Base-by-base conservation (phyloP, 352 stramenopile genomes). In the Phytophthora citricola region DNA sequence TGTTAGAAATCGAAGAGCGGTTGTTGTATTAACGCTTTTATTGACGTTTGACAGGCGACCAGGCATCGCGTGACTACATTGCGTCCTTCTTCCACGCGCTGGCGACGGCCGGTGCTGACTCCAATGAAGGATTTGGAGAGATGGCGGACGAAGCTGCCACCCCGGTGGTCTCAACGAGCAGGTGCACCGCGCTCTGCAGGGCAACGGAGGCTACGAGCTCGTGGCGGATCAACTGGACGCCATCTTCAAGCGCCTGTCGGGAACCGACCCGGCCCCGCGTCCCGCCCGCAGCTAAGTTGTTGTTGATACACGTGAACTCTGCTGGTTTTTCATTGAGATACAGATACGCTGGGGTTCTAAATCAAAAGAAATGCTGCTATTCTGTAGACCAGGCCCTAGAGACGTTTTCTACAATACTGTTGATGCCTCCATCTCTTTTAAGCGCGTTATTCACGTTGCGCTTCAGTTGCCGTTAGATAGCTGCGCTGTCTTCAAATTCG, bases 91-190 rank as follows among this genome's bases (percentile, higher is more conserved):
- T 95, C 71, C 77, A 91, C 59, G 85, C 88, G 47, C 78, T 95
- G 26, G 84, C 88, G 2, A 79, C 89, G 44, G 85, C 83, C 11
- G 88, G 88, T 29, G 79, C 76, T 15, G 82, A 90, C 41, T 93
- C 88, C 26, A 81, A 71, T 15, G 85, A 94, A 54, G 56, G 67
- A 8, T 95, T 95, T 59, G 82, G 90, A 26, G 88, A 92, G 36
- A 95, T 95, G 88, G 85, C 85, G 9, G 79, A 94, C 15, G 88
- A 95, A 59, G 88, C 78, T 31, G 88, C 88, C 26, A 95, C 88
- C 36, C 88, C 5, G 85, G 88, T 24, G 88, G 88, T 6, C 76
- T 95, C 43, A 95, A 95, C 62, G 88, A 93, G 58, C 88, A 95
- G 60, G 87, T 93, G 41, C 88, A 95, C 70, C 79, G 81, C 20